phyloP scores from a whole-genome alignment of 495 filamentous ascomycete species.

The Aspergillus indologenus region DNA sequence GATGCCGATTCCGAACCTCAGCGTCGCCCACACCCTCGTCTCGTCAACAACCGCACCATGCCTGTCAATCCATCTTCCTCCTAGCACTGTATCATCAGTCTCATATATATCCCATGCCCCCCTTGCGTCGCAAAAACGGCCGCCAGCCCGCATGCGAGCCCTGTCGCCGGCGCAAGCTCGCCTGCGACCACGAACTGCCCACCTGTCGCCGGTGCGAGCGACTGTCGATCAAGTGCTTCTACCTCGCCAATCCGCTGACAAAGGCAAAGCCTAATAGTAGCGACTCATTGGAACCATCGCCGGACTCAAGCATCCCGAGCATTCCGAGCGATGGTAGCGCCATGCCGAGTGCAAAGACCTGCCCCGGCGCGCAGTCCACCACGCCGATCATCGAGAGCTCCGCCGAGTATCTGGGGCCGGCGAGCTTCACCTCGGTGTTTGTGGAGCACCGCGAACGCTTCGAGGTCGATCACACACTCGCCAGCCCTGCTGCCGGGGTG shows the following conservation, averaged over 20 bases:
- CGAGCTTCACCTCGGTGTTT: slow-evolving; percentile 9
- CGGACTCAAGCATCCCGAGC: not conserved
- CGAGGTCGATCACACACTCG: not conserved
- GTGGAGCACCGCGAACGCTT: slow-evolving; percentile 6
- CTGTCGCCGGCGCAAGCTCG: slow-evolving; percentile 8
- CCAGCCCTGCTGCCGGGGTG: not conserved
- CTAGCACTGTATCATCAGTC: not conserved
- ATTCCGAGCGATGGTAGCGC: not conserved
- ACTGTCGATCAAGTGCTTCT: slow-evolving; percentile 1
- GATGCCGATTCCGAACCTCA: slow-evolving; percentile 5
- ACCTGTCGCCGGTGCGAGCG: not conserved
- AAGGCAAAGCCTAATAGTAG: not conserved
- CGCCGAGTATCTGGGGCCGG: slow-evolving; percentile 8
- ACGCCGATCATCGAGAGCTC: slow-evolving; percentile 1
- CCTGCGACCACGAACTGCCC: slow-evolving; percentile 5
- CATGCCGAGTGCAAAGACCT: not conserved
- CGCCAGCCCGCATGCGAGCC: slow-evolving; percentile 6
- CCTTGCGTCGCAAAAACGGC: slow-evolving; percentile 4
- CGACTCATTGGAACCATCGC: not conserved
- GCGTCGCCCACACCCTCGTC: not conserved
- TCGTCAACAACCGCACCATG: not conserved
- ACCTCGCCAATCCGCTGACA: slow-evolving; percentile 1
- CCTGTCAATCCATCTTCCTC: not conserved
- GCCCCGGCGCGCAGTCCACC: slow-evolving; percentile 1
- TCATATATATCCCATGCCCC: not conserved